Evolutionary conservation across 495 filamentous ascomycete genomes (phyloP).

Genomic region (Amorphotheca resinae): DNA sequence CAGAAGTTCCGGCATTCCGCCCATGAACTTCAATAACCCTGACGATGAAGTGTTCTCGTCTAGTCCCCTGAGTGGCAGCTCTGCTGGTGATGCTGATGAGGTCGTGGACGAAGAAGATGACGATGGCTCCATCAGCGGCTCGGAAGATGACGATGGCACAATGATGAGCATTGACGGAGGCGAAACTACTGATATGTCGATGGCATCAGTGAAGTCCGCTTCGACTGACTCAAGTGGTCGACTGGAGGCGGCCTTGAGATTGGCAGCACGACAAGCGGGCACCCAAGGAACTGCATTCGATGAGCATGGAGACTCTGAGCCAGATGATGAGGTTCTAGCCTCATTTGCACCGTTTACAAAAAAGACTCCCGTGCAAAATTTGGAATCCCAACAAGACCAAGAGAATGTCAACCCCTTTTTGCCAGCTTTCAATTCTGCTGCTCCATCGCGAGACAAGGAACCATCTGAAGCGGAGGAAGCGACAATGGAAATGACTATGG

Average conservation of each 20-base stretch:
- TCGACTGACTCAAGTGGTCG: slow-evolving; percentile 52
- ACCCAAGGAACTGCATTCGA: slow-evolving; percentile 49
- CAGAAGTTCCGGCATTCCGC: slow-evolving; percentile 50
- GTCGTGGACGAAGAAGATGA: slow-evolving; percentile 39
- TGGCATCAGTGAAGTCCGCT: slow-evolving; percentile 43
- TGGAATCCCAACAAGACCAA: slow-evolving; percentile 37
- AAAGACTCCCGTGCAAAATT: slow-evolving; percentile 23
- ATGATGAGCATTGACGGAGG: slow-evolving; percentile 59
- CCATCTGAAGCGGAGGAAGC: slow-evolving; percentile 33
- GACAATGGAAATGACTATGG: slow-evolving; percentile 54
- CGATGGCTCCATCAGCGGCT: slow-evolving; percentile 31
- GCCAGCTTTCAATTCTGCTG: slow-evolving; percentile 14
- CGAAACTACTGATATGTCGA: slow-evolving; percentile 57
- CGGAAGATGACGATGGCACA: slow-evolving; percentile 58
- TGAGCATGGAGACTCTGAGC: slow-evolving; percentile 39
- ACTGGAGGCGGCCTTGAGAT: slow-evolving; percentile 63
- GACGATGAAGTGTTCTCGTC: slow-evolving; percentile 60
- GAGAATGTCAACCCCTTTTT: slow-evolving; percentile 47
- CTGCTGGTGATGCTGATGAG: slow-evolving; percentile 46
- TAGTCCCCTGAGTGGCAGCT: slow-evolving; percentile 64
- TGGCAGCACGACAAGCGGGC: slow-evolving; percentile 61
- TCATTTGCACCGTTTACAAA: slow-evolving; percentile 59
- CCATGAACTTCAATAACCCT: slow-evolving; percentile 47
- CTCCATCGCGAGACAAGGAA: slow-evolving; percentile 19
- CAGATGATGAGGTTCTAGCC: slow-evolving; percentile 68